Percentiles rank a stretch among this genome's conserved stretches.
Evolutionary conservation across 441 rosid genomes (phyloP).

Genomic region (Eutrema salsugineum): DNA sequence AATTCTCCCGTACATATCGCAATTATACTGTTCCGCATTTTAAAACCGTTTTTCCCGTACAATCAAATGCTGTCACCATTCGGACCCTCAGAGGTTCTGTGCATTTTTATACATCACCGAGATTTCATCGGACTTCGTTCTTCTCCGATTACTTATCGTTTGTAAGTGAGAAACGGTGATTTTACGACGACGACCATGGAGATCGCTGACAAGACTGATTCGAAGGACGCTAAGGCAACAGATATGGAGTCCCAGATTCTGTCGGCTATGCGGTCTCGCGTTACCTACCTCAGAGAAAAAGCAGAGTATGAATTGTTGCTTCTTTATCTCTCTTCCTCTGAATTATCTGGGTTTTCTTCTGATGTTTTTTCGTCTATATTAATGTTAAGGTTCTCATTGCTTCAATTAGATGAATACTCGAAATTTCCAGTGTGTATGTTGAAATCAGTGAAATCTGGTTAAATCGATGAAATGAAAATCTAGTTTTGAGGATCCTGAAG

Average conservation of each 20-base stretch:
- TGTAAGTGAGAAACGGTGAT: not conserved
- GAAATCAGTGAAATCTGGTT: not conserved
- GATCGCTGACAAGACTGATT: not conserved
- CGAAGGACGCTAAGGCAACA: not conserved
- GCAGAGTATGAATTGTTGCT: not conserved
- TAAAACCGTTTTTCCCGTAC: too few relatives aligned
- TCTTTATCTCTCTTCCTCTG: not conserved
- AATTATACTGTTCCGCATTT: too few relatives aligned
- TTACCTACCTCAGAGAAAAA: slow-evolving; percentile 40
- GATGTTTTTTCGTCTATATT: not conserved
- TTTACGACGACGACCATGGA: slow-evolving; percentile 17
- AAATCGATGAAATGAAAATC: not conserved
- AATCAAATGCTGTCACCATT: too few relatives aligned
- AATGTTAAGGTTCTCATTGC: not conserved
- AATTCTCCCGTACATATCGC: too few relatives aligned
- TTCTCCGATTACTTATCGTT: not conserved
- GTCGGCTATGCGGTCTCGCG: slow-evolving; percentile 68
- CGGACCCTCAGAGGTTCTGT: too few relatives aligned
- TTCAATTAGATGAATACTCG: not conserved
- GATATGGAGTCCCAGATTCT: slow-evolving; percentile 56
- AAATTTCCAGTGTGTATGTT: too few relatives aligned
- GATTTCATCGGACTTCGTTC: not conserved
- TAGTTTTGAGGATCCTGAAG: too few relatives aligned
- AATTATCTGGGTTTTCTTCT: not conserved
- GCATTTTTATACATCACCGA: not conserved